phyloP scores from a whole-genome alignment of 169 alveolate genomes.

The Cryptosporidium ryanae region DNA sequence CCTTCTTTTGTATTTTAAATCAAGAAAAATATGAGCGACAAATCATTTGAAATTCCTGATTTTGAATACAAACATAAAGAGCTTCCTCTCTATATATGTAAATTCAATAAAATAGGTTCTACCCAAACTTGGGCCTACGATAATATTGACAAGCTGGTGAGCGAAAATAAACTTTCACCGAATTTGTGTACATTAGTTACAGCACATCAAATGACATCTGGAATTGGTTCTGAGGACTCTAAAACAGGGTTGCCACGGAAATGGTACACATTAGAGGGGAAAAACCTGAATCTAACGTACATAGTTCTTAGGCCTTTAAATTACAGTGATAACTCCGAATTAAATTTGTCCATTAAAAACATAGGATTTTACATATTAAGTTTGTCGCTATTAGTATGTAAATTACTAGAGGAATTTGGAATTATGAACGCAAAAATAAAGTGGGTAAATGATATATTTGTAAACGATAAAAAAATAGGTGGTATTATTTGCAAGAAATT shows the following conservation, averaged over 20 bases:
- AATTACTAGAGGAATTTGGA: constrained; percentile 31
- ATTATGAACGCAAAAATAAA: constrained; percentile 23
- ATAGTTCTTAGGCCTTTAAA: background rate
- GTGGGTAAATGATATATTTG: constrained; percentile 69
- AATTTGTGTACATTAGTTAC: constrained; percentile 31
- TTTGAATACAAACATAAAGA: constrained; percentile 25
- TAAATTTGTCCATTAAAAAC: background rate
- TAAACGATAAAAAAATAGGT: constrained; percentile 40
- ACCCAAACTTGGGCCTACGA: constrained; percentile 70
- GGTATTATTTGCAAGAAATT: constrained; percentile 46
- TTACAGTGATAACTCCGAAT: background rate
- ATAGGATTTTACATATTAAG: constrained; percentile 20
- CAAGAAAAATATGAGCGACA: background rate
- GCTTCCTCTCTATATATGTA: constrained; percentile 28
- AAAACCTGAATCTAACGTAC: constrained; percentile 33
- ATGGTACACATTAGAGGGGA: constrained; percentile 43
- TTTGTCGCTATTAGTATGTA: constrained; percentile 30
- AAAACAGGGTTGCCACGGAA: background rate
- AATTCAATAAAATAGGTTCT: constrained; percentile 29
- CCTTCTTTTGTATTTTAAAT: no score
- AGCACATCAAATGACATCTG: constrained; percentile 62
- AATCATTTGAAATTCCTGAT: background rate
- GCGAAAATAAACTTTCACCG: constrained; percentile 30
- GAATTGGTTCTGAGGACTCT: constrained; percentile 42
- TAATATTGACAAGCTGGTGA: constrained; percentile 22